Evolutionary conservation across 768 basidiomycete species (phyloP).

Genomic region (Agaricus sinodeliciosus): DNA sequence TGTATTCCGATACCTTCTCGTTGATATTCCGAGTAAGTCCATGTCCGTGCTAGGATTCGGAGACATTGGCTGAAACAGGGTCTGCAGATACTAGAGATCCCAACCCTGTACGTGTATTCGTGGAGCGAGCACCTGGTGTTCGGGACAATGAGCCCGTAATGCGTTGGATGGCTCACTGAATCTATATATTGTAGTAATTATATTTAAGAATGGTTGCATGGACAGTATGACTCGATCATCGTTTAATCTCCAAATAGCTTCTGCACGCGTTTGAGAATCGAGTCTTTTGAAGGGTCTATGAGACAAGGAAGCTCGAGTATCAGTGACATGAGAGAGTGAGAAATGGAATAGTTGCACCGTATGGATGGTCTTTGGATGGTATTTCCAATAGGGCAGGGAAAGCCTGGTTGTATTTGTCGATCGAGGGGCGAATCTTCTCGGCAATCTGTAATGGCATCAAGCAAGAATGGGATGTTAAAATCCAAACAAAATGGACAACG

Average conservation of each 20-base stretch:
- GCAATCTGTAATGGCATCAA: constrained; percentile 57
- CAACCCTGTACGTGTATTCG: constrained; percentile 60
- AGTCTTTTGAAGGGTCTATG: constrained; percentile 91
- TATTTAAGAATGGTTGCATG: constrained; percentile 8
- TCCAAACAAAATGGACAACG: constrained; percentile 22
- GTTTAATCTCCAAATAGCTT: constrained; percentile 88
- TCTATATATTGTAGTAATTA: constrained; percentile 15
- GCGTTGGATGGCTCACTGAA: constrained; percentile 48
- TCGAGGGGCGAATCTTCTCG: constrained; percentile 91
- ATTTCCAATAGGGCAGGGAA: constrained; percentile 98
- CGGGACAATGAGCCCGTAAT: constrained; percentile 67
- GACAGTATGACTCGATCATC: constrained; percentile 6
- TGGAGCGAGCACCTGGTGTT: constrained; percentile 60
- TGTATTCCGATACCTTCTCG: constrained; percentile 67
- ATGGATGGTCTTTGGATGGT: constrained; percentile 97
- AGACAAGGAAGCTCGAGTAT: constrained; percentile 1
- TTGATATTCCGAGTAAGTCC: constrained; percentile 71
- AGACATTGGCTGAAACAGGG: constrained; percentile 5
- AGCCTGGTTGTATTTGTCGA: constrained; percentile 92
- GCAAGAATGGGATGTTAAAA: background rate
- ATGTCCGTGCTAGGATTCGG: constrained; percentile 20
- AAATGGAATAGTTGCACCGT: constrained; percentile 46
- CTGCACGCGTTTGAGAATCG: constrained; percentile 92
- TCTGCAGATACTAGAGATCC: constrained; percentile 52
- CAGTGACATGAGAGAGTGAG: background rate